These are phyloP conservation scores for Cordyceps farinosa DNA, from an alignment of 2,329 filamentous ascomycete species.

Conservation along the genomic window DNA sequence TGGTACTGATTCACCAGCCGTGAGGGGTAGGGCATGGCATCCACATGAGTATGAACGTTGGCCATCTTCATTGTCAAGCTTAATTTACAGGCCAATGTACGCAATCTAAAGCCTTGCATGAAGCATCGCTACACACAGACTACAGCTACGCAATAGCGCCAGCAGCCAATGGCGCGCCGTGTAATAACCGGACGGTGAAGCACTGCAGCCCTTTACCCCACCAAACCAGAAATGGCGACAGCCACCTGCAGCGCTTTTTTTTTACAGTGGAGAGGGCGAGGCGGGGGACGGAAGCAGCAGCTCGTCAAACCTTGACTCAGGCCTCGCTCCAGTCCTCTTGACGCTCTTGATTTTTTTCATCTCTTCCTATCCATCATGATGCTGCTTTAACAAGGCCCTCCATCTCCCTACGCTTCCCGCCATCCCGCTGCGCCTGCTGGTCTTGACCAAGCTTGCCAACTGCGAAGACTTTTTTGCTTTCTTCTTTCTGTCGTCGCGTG, in stretches of 20 bases:
- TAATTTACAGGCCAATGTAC: too few relatives aligned
- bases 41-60: too few relatives aligned
- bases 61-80: too few relatives aligned
- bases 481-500: background rate
- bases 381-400: conserved; percentile 10
- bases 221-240: background rate
- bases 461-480: background rate
- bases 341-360: background rate
- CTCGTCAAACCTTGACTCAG: conserved; percentile 12
- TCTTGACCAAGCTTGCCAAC: conserved; percentile 12
- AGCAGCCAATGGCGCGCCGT: background rate
- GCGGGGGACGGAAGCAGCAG: conserved; percentile 1
- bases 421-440: conserved; percentile 12
- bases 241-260: background rate
- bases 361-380: conserved; percentile 17
- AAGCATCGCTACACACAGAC: too few relatives aligned
- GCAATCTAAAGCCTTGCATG: too few relatives aligned
- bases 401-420: background rate
- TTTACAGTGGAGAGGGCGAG: conserved; percentile 3
- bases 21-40: too few relatives aligned
- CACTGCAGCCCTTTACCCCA: background rate
- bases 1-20: too few relatives aligned
- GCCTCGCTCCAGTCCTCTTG: background rate
- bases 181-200: background rate
- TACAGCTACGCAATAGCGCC: background rate